Base-by-base conservation (phyloP, 371 early-diverging fungal species). In the Edhazardia aedis region DNA sequence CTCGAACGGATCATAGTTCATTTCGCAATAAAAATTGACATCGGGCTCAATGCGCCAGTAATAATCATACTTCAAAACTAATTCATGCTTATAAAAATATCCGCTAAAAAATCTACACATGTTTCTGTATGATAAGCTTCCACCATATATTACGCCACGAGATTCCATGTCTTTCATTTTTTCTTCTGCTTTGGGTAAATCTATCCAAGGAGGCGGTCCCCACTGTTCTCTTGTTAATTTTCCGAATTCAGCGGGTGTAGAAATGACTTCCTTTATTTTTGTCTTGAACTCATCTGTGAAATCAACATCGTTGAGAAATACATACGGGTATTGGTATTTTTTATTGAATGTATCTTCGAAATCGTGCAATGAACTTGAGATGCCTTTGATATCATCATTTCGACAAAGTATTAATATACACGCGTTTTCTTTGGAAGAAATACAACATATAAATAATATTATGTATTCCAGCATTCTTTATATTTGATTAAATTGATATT, bases 11-110 rank as follows among this genome's bases (percentile, higher is more conserved):
- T 91, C 90, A 54, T 78, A 78, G 22, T 67, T 54, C 33, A 91
- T 76, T 55, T 84, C 79, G 63, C 90, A 91, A 43, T 65, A 71
- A 58, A 82, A 86, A 56, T 78, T 65, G 16, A 86, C 84, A 36
- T 76, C 80, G 0, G 90, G 90, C 67, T 88, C 90, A n/a, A 90
- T 60, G 76, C 91, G 72, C 90, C 93, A 92, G 67, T 88, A 92
- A 65, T 80, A 90, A 45, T 87, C 83, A 51, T 78, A 83, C 24
- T 77, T 68, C n/a, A 75, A 63, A 54, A 86, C 59, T 4, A 82
- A 62, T 16, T 79, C 80, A 62, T 89, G 86, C 57, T 75, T 66
- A 61, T 78, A 86, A 59, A 92, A 85, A 63, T 82, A 79, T 0
- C 90, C 88, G 1, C 86, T 86, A 52, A 83, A 79, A 61, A 78